Percentiles rank a stretch among this genome's conserved stretches.
Evolutionary conservation across 345 rosid genomes (phyloP).

Genomic region (Kernera saxatilis): DNA sequence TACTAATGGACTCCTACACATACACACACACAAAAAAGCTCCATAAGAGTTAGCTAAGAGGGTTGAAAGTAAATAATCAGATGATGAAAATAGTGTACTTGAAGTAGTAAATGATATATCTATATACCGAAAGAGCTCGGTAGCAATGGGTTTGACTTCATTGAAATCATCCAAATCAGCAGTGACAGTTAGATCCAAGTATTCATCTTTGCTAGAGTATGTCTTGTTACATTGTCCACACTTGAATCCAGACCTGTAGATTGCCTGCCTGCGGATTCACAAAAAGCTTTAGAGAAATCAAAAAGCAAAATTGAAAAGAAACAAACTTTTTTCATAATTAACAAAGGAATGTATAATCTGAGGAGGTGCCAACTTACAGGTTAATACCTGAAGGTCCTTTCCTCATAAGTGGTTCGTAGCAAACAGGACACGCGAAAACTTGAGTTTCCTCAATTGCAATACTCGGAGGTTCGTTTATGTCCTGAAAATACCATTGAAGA

Average conservation of each 20-base stretch:
- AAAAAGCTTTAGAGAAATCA: not conserved
- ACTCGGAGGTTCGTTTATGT: conserved; percentile 29
- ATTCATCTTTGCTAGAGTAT: conserved; percentile 76
- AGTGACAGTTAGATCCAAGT: conserved; percentile 75
- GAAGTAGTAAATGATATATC: not conserved
- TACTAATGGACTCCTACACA: conserved; percentile 79
- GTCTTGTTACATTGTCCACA: conserved; percentile 73
- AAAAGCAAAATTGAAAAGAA: not conserved
- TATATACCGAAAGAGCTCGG: conserved; percentile 78
- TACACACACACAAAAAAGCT: not conserved
- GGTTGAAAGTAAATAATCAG: not conserved
- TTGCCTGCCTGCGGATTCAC: conserved; percentile 57
- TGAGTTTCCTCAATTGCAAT: conserved; percentile 39
- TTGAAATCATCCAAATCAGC: conserved; percentile 56
- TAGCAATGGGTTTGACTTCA: conserved; percentile 63
- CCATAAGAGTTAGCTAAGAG: not conserved
- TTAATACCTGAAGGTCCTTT: conserved; percentile 91
- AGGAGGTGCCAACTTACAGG: conserved; percentile 48
- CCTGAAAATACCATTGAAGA: not conserved
- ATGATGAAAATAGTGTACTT: not conserved
- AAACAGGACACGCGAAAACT: conserved; percentile 75
- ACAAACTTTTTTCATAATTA: no score
- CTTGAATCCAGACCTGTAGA: conserved; percentile 87
- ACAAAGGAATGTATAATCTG: no score
- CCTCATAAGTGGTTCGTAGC: conserved; percentile 78